Percentiles rank a stretch among this genome's conserved stretches.
Conservation (phyloP, 208 protist genomes). For the Wallacemonas collosoma region DNA sequence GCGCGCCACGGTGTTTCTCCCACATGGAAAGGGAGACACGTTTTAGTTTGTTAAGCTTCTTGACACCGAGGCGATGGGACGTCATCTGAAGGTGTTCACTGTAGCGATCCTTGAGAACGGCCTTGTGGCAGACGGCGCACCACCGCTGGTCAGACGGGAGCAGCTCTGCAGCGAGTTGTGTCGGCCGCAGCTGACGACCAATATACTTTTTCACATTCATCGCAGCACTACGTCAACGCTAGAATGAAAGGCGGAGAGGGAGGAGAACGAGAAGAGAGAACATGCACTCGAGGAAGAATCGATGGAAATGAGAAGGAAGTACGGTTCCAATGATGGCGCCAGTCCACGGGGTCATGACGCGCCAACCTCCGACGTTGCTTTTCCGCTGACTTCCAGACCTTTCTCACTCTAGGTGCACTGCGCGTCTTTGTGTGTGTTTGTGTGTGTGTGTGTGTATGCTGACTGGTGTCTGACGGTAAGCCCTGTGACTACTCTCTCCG, state of each 20-base stretch:
- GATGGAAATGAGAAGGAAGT: no score
- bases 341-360: no score
- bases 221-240: background rate
- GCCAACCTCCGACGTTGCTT: no score
- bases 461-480: background rate
- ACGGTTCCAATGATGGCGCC: no score
- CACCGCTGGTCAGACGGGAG: constrained; percentile 72
- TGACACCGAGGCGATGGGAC: constrained; percentile 50
- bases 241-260: background rate
- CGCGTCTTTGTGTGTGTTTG: background rate
- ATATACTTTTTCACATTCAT: constrained; percentile 73
- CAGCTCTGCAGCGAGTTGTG: constrained; percentile 72
- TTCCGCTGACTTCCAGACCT: no score
- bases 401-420: background rate
- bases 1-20: constrained; percentile 69
- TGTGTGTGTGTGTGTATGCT: background rate
- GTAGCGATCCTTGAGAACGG: constrained; percentile 51
- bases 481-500: background rate
- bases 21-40: constrained; percentile 75
- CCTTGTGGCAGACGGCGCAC: constrained; percentile 77
- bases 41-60: constrained; percentile 79
- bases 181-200: constrained; percentile 71
- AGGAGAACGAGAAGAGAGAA: background rate
- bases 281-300: background rate
- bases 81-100: constrained; percentile 39